Percentiles rank a stretch among this genome's conserved stretches.
Conservation (phyloP, 805 yeast species). For the Lachancea nothofagi region DNA sequence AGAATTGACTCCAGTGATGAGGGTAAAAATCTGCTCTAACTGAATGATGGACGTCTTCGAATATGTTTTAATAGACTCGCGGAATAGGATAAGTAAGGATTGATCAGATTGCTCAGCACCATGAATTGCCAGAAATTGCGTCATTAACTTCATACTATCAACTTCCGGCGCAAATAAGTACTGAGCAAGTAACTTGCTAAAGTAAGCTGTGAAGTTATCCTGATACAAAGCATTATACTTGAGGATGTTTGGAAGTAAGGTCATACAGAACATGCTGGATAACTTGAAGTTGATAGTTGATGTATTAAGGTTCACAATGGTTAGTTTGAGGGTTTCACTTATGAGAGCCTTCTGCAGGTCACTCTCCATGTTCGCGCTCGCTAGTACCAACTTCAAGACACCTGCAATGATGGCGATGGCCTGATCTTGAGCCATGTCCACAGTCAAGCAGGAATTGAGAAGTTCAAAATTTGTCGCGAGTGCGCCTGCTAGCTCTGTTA, state of each 20-base stretch:
- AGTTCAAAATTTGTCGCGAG: conserved; percentile 17
- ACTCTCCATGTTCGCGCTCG: background rate
- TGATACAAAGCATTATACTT: conserved; percentile 1
- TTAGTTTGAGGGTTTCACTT: conserved; percentile 18
- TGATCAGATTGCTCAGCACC: conserved; percentile 9
- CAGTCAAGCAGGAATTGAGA: conserved; percentile 23
- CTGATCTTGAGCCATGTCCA: conserved; percentile 25
- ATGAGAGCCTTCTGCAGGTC: conserved; percentile 12
- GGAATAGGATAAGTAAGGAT: conserved; percentile 17
- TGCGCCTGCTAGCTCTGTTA: conserved; percentile 13
- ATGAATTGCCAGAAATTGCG: conserved; percentile 18
- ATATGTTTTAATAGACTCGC: conserved; percentile 18
- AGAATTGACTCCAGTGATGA: conserved; percentile 38
- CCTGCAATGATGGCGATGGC: conserved; percentile 22
- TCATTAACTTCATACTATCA: conserved; percentile 17
- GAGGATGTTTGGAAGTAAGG: background rate
- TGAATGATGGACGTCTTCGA: conserved; percentile 22
- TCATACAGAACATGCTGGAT: background rate
- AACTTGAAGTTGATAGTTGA: conserved; percentile 12
- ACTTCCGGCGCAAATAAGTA: conserved; percentile 2
- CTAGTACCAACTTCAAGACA: conserved; percentile 13
- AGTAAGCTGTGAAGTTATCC: background rate
- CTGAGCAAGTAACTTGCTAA: background rate
- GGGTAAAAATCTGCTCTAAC: conserved; percentile 46
- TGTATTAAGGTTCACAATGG: conserved; percentile 15